Evolutionary conservation across 1,284 basidiomycete genomes (phyloP), one percentile per base, ranked within the genome.

Genomic region (Cronartium quercuum): DNA sequence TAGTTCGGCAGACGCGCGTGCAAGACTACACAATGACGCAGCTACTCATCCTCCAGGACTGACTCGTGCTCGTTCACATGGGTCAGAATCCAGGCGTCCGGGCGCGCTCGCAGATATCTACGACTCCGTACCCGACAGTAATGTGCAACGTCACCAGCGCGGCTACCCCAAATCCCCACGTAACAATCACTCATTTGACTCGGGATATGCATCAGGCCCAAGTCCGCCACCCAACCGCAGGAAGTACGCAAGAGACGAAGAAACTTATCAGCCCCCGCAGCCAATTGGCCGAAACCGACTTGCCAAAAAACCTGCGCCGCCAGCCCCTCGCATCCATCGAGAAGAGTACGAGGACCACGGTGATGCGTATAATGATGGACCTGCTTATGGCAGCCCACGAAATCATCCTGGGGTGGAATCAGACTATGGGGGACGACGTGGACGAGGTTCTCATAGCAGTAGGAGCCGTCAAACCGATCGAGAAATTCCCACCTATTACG

Each of bases 171-270:
- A 66, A 29, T 62, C 38, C 7, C 60, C 62, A 3, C 44, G 60
- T 24, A 55, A 58, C 15, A 74, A 74, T 29, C 37, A 66, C 12
- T 74, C 71, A 9, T 60, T 66, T 12, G 71, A 74, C 24, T 74
- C 71, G 1, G 71, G 71, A 18, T 74, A 74, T 44, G 71, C 47
- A 13, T 71, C 68, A 13, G 65, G 71, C 9, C n/a, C 71, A 2
- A 58, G 35, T 15, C 38, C 63, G n/a, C 18, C 63, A 51, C 47
- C 47, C 24, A 51, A 51, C 24, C 47, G 47, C 24, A 7, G 47
- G 13, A 51, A 51, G 47, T 51, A 37, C 35, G 58, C 6, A 29
- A 61, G 58, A 61, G 58, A 61, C 6, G 58, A 29, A 61, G 18
- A 61, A 61, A 2, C 1, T 47, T 61, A n/a, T 13, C 18, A 24